Conservation (phyloP, 768 basidiomycete genomes). For the Pleurotus cornucopiae region DNA sequence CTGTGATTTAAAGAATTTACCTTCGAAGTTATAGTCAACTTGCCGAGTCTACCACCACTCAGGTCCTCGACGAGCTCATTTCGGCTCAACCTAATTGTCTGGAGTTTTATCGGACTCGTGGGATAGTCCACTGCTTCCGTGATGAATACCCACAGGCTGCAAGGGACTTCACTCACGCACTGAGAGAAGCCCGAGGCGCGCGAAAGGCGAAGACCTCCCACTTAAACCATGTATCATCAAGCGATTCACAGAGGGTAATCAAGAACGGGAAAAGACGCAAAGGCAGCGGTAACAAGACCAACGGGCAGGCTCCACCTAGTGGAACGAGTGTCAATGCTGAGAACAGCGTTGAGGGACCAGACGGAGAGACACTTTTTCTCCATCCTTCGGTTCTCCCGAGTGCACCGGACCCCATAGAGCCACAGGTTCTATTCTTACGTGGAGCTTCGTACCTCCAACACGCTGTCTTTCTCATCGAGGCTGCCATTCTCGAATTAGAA, state of each 20-base stretch:
- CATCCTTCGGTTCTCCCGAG: conserved; percentile 74
- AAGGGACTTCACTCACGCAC: conserved; percentile 77
- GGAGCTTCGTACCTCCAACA: conserved; percentile 83
- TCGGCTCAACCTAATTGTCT: conserved; percentile 67
- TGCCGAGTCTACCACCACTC: conserved; percentile 77
- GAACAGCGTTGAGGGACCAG: conserved; percentile 39
- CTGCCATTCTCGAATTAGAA: conserved; percentile 66
- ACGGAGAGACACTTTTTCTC: conserved; percentile 47
- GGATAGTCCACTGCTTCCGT: conserved; percentile 85
- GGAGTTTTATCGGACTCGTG: conserved; percentile 86
- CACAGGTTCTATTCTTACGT: conserved; percentile 78
- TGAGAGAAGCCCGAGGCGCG: conserved; percentile 69
- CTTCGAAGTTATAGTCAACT: conserved; percentile 55
- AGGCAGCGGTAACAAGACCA: conserved; percentile 34
- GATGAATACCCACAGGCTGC: conserved; percentile 74
- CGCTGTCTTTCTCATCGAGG: conserved; percentile 71
- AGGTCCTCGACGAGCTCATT: conserved; percentile 78
- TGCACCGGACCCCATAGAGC: conserved; percentile 84
- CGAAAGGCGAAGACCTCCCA: conserved; percentile 65
- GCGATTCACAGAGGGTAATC: conserved; percentile 30
- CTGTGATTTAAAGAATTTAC: conserved; percentile 10
- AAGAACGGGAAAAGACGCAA: conserved; percentile 54
- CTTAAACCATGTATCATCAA: conserved; percentile 19
- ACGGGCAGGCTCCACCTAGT: conserved; percentile 65
- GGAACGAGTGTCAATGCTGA: conserved; percentile 54